A percentile compares a stretch with the other conserved stretches of the same genome.
phyloP scores from a whole-genome alignment of 2,329 filamentous ascomycete genomes.

The Fusarium tanahbumbuense region DNA sequence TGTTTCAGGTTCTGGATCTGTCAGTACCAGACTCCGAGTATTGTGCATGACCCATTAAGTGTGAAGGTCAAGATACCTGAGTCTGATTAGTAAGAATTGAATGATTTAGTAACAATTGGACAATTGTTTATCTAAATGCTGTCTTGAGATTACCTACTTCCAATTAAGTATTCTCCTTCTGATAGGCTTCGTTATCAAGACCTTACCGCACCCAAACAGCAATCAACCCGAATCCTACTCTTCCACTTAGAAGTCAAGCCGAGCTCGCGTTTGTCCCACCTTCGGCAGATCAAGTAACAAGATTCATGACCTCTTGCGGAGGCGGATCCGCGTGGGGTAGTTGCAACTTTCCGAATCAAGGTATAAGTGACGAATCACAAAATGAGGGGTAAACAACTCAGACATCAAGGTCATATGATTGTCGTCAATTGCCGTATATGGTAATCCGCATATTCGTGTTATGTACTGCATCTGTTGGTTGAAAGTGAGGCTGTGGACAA shows the following conservation, averaged over 20 bases:
- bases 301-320: constrained; percentile 7
- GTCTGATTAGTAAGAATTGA: too few species aligned
- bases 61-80: too few species aligned
- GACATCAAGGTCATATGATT: constrained; percentile 26
- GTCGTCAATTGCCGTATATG: not conserved
- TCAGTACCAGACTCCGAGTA: too few species aligned
- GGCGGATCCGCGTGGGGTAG: constrained; percentile 3
- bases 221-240: not conserved
- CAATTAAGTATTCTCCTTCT: too few species aligned
- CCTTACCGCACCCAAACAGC: not conserved
- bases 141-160: too few species aligned
- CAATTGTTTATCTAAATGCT: too few species aligned
- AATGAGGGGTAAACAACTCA: constrained; percentile 29
- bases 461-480: not conserved
- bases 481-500: not conserved
- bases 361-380: not conserved
- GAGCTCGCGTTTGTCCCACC: fast-evolving
- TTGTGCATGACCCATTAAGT: too few species aligned
- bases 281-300: not conserved
- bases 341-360: constrained; percentile 11
- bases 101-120: too few species aligned
- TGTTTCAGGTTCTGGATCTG: too few species aligned
- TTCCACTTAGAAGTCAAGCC: not conserved
- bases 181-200: too few species aligned
- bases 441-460: constrained; percentile 1